These are phyloP conservation scores for Fusarium papillatum DNA, from an alignment of 2,329 filamentous ascomycete genomes.

Conservation along the genomic window DNA sequence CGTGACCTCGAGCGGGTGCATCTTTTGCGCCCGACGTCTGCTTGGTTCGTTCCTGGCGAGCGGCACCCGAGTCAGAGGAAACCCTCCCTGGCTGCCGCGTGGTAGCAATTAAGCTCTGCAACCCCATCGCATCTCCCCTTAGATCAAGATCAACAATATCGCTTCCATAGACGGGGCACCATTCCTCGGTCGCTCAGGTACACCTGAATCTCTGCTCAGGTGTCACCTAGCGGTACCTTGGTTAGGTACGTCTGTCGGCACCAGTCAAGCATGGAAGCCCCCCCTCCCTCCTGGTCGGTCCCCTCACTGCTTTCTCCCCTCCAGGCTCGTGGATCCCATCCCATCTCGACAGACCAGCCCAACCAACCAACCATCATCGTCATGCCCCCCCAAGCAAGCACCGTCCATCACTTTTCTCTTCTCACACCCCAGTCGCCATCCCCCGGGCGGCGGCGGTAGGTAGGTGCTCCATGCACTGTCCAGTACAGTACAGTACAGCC, in stretches of 20 bases:
- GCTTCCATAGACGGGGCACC: conserved; percentile 6
- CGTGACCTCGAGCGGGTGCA: not conserved
- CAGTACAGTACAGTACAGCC: not conserved
- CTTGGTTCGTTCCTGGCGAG: conserved; percentile 1
- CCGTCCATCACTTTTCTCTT: conserved; percentile 16
- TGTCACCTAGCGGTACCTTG: conserved; percentile 15
- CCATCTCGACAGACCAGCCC: not conserved
- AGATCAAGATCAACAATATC: conserved; percentile 12
- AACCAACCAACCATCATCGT: conserved; percentile 6
- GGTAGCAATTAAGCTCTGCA: not conserved
- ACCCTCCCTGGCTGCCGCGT: not conserved
- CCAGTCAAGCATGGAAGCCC: not conserved
- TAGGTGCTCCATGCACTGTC: conserved; percentile 9
- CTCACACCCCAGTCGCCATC: conserved; percentile 28
- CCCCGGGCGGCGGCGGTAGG: conserved; percentile 18
- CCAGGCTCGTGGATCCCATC: conserved; percentile 6
- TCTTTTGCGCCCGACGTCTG: not conserved
- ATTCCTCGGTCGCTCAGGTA: conserved; percentile 27
- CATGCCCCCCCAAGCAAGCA: conserved; percentile 12
- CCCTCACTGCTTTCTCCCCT: not conserved
- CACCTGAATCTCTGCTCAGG: conserved; percentile 26
- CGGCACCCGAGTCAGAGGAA: not conserved
- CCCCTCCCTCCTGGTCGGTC: not conserved
- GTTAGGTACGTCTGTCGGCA: conserved; percentile 7
- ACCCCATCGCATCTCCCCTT: conserved; percentile 5